phyloP scores from a whole-genome alignment of 2,329 filamentous ascomycete genomes.

The Fusarium sp. region DNA sequence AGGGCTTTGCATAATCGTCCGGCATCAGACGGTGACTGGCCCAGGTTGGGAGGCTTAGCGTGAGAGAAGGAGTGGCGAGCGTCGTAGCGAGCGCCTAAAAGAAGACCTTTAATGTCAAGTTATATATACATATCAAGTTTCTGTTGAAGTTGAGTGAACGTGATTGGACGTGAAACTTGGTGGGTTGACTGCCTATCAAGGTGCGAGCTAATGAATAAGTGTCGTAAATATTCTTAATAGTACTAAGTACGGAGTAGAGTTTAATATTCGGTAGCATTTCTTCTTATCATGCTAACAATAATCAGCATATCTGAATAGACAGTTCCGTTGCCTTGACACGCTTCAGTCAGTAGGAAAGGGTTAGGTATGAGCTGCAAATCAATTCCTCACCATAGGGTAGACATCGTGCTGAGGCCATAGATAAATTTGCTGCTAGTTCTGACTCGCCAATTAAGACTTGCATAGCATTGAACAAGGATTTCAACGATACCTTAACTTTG shows the following conservation, averaged over 20 bases:
- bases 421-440: neutral
- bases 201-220: neutral
- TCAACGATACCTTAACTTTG: neutral
- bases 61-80: constrained; percentile 24
- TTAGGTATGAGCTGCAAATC: neutral
- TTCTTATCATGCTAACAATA: neutral
- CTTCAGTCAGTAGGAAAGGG: neutral
- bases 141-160: neutral
- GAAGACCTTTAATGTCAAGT: constrained; percentile 25
- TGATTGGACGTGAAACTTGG: neutral
- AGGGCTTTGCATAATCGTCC: constrained; percentile 36
- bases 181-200: neutral
- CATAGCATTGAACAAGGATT: neutral
- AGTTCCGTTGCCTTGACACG: neutral
- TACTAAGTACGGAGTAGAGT: neutral
- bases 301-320: too few relatives aligned
- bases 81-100: constrained; percentile 30
- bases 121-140: constrained; percentile 12
- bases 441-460: neutral
- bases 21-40: constrained; percentile 13
- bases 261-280: neutral
- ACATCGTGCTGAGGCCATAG: neutral
- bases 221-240: neutral
- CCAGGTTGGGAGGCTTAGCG: constrained; percentile 14
- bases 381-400: neutral